These are phyloP conservation scores for Colletotrichum chrysophilum DNA, from an alignment of 2,329 filamentous ascomycete species.

Conservation along the genomic window DNA sequence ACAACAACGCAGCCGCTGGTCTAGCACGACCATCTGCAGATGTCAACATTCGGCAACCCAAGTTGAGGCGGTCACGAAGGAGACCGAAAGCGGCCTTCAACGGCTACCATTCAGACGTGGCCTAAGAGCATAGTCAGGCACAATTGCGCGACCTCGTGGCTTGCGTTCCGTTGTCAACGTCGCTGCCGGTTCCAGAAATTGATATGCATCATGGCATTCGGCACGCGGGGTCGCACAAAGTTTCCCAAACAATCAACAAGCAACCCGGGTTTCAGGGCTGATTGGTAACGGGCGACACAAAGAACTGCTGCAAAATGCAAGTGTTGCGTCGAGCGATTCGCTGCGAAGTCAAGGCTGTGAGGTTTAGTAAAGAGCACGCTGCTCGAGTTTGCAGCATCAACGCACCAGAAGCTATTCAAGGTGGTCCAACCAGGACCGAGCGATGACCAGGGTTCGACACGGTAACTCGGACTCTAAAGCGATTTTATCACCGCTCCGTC, in stretches of 20 bases:
- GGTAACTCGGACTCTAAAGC: background rate
- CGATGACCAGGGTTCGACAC: constrained; percentile 2
- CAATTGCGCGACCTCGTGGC: background rate
- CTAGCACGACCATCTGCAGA: constrained; percentile 4
- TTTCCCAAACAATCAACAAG: background rate
- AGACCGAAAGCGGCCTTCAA: background rate
- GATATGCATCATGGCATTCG: background rate
- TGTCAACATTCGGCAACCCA: background rate
- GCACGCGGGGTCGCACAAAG: background rate
- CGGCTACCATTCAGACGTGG: background rate
- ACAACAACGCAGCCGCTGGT: background rate
- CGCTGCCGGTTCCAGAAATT: background rate
- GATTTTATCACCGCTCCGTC: background rate
- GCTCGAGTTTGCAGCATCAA: background rate
- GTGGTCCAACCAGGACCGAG: constrained; percentile 6
- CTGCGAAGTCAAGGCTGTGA: background rate
- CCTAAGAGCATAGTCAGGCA: background rate
- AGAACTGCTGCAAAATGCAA: background rate
- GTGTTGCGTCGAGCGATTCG: background rate
- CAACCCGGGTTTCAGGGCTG: background rate
- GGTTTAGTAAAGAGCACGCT: background rate
- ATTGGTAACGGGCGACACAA: background rate
- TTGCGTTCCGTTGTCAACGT: background rate
- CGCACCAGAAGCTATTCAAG: background rate
- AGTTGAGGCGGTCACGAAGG: background rate